Evolutionary conservation across 495 filamentous ascomycete species (phyloP), one percentile per base, ranked within the genome.

Genomic region (Penicillium diatomitis): DNA sequence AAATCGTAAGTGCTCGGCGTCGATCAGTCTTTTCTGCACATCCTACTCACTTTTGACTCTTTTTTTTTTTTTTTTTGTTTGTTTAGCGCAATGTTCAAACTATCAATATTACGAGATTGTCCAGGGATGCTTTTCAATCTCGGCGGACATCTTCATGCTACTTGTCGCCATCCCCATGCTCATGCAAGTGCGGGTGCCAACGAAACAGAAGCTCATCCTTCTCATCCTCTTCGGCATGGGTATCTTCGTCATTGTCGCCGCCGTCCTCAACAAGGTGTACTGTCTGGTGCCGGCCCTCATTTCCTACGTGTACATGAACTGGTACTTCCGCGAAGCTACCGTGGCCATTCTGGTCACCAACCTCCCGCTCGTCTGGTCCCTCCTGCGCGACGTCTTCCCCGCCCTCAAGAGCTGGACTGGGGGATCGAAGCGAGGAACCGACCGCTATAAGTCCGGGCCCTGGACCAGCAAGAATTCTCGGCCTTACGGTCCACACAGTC

Each of bases 251-350:
- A 85, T 87, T 51, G 67, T 85, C 34, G 75, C 77, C 49, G 79
- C 81, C 10, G 58, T 82, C 33, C 63, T 85, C 41, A 86, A 78
- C 52, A 85, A 85, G 58, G 79, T 81, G 53, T 86, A 85, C 69
- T 82, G 75, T 42, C 79, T 87, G 52, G 75, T 77, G 12, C 68
- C 69, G 2, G 51, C 55, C 4, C 61, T 74, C 6, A 68, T 76
- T 47, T 70, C 68, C 33, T 68, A 72, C 38, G 64, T 77, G 44
- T 85, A 83, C 74, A 80, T 80, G 49, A 82, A 77, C 60, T 87
- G 83, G 83, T 86, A 87, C 61, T 73, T 78, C 54, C 79, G 83
- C n/a, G 83, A 87, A 75, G 76, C 76, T 11, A 75, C 74, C 4
- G 84, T 82, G 4, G 80, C 82, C 3, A 69, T 85, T 36, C 67